A percentile compares a stretch with the other conserved stretches of the same genome.
Evolutionary conservation across 371 early-diverging fungal species (phyloP).

Genomic region (Zancudomyces culisetae): DNA sequence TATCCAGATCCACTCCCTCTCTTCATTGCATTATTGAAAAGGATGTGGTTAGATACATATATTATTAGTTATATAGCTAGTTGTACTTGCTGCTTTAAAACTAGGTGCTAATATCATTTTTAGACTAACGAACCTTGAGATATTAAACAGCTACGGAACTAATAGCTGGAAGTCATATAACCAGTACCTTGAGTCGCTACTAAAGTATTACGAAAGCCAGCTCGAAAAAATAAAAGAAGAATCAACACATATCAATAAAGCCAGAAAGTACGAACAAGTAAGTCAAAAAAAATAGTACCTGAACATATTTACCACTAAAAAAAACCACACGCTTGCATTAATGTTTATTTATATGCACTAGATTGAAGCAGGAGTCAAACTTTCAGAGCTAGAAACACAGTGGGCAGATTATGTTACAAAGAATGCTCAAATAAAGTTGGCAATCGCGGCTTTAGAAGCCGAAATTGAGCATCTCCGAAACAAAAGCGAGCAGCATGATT

Average conservation of each 20-base stretch:
- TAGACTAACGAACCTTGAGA: conserved; percentile 51
- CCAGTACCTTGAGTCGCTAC: conserved; percentile 41
- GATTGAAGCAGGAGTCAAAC: conserved; percentile 9
- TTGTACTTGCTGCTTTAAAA: too few relatives aligned
- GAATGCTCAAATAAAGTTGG: conserved; percentile 16
- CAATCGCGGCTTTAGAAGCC: conserved; percentile 4
- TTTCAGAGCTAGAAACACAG: conserved; percentile 9
- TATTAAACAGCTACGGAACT: conserved; percentile 58
- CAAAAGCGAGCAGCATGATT: neutral
- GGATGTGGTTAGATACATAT: too few relatives aligned
- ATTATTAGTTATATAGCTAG: too few relatives aligned
- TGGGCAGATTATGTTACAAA: conserved; percentile 16
- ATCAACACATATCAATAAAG: conserved; percentile 14
- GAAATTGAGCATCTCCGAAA: conserved; percentile 6
- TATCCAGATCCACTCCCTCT: too few relatives aligned
- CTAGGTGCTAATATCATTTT: too few relatives aligned
- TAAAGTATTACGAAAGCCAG: conserved; percentile 6
- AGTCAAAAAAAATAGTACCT: too few relatives aligned
- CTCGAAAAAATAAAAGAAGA: conserved; percentile 6
- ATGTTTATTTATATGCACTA: neutral
- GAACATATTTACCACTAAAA: too few relatives aligned
- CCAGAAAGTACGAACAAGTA: conserved; percentile 18
- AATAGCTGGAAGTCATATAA: conserved; percentile 73
- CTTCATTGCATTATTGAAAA: too few relatives aligned
- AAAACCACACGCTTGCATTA: neutral